A percentile compares a stretch with the other conserved stretches of the same genome.
Conservation (phyloP, 352 stramenopile genomes). For the Phytopythium vexans region DNA sequence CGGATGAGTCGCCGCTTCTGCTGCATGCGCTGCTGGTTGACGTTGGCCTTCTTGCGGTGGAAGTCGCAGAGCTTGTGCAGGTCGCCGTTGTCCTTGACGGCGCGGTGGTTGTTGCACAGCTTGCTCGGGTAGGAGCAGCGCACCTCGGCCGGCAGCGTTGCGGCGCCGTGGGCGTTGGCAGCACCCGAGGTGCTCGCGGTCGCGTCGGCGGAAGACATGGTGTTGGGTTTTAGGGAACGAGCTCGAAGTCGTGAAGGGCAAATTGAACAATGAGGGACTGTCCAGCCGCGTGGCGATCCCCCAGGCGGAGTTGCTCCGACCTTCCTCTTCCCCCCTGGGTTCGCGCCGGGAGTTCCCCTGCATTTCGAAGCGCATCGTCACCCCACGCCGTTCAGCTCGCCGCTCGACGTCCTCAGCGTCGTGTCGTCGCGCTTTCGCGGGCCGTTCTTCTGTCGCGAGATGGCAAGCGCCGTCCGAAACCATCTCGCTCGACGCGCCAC, state of each 20-base stretch:
- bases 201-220: conserved; percentile 7
- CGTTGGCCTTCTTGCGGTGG: conserved; percentile 44
- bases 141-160: conserved; percentile 40
- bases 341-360: no score
- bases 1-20: conserved; percentile 36
- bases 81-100: conserved; percentile 42
- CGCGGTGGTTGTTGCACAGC: conserved; percentile 39
- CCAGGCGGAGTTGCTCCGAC: not conserved
- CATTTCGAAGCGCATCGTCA: not conserved
- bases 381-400: not conserved
- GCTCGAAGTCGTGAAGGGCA: conserved; percentile 1
- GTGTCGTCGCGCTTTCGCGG: not conserved
- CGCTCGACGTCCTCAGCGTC: not conserved
- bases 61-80: conserved; percentile 59
- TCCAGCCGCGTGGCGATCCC: not conserved
- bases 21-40: conserved; percentile 30
- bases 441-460: conserved; percentile 1
- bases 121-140: conserved; percentile 55
- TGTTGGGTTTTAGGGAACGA: conserved; percentile 7
- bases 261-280: conserved; percentile 8
- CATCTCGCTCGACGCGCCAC: no score
- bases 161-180: conserved; percentile 10
- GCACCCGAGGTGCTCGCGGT: conserved; percentile 2
- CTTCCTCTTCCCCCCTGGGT: not conserved
- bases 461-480: conserved; percentile 4